Evolutionary conservation across 208 protist species (phyloP).

Genomic region (Acanthamoeba polyphaga): DNA sequence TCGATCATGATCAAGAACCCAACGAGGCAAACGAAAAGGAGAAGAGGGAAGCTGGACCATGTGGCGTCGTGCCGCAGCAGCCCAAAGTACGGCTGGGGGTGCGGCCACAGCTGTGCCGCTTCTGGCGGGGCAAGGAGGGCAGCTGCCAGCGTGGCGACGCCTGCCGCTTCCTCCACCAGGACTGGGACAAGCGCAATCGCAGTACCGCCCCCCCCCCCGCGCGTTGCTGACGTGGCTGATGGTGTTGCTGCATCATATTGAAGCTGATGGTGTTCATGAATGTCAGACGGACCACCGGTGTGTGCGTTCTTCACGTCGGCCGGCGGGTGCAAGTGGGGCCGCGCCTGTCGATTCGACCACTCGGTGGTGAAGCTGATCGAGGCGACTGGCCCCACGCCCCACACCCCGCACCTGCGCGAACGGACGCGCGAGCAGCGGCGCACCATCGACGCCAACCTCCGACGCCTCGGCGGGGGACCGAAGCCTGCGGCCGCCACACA

Average conservation of each 20-base stretch:
- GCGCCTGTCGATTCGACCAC: background rate
- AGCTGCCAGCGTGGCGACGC: background rate
- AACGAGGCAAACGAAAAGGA: too few relatives aligned
- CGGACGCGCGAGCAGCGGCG: background rate
- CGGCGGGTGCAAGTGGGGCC: background rate
- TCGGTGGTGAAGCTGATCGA: conserved; percentile 24
- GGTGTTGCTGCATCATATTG: background rate
- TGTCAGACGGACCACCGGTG: background rate
- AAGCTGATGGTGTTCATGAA: background rate
- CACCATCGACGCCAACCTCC: background rate
- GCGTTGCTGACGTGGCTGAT: background rate
- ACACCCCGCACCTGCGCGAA: background rate
- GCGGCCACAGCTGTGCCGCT: background rate
- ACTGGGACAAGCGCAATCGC: background rate
- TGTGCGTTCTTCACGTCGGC: conserved; percentile 4
- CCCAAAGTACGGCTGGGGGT: background rate
- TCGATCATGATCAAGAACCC: too few relatives aligned
- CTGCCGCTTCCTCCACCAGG: background rate
- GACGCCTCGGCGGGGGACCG: too few relatives aligned
- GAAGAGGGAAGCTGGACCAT: too few relatives aligned
- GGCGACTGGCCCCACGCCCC: background rate
- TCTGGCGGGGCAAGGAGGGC: background rate
- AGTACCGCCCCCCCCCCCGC: background rate
- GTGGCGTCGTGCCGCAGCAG: background rate
- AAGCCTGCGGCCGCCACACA: too few relatives aligned